Base-by-base conservation (phyloP, 2,329 filamentous ascomycete species). In the Mollisiaceae sp. region DNA sequence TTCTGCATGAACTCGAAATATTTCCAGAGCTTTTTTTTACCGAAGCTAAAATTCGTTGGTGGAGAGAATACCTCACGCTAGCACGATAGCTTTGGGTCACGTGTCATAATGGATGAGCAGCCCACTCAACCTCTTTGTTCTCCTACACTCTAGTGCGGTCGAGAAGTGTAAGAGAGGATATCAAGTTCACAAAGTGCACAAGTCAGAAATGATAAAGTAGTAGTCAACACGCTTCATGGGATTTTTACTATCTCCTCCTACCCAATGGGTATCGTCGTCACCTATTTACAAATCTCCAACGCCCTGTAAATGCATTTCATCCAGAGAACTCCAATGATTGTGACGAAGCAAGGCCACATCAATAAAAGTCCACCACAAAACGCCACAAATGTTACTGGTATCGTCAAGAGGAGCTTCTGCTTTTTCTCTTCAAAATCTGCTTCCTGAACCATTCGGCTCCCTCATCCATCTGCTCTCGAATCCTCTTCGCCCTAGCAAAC, bases 391-490 rank as follows among this genome's bases (percentile, higher is more conserved):
- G n/a, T n/a, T 50, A 11, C 11, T 50, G n/a, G 45, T 50, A 50
- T 20, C n/a, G 24, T 50, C 45, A 50, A 50, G 45, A 50, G 18
- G 45, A 50, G 45, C 52, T 55, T 55, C 24, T 35, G 24, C 22
- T 55, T 8, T 55, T 38, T 11, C 52, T 55, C 52, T 55, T 55
- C 43, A 70, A 67, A 24, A 70, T 67, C 52, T 77, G 68, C 50
- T 69, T 64, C 47, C 69, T 71, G 47, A 69, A 73, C 73, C 75
- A 77, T 38, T 69, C 59, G 18, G 65, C 70, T 14, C 73, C 76
- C 63, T 77, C 72, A 60, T 76, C 73, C 75, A 77, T 75, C 64
- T 75, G 69, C 54, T 77, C 74, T 41, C 74, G 70, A 22, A 77
- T 58, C 58, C 70, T 71, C 64, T 72, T 77, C n/a, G 74, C 73